Evolutionary conservation across 345 rosid species (phyloP), one percentile per base, ranked within the genome.

Genomic region (Salix purpurea): DNA sequence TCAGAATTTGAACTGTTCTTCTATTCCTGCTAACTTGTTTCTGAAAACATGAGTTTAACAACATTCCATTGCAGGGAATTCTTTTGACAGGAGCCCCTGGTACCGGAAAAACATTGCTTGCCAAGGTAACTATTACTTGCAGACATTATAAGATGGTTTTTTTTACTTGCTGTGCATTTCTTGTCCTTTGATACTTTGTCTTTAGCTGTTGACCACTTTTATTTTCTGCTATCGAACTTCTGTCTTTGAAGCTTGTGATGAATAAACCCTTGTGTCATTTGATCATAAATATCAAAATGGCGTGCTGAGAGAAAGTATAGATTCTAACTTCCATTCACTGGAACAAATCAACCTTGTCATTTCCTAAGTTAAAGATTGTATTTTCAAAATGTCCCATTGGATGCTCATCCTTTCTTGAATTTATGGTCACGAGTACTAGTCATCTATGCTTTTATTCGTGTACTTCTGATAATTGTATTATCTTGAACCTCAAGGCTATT

Each of bases 51-150:
- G 64, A 60, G 46, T 60, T 65, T 67, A 66, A 69, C 72, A 36
- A 58, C 61, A 52, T 37, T 71, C 73, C 58, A 79, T 80, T 50
- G 71, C 87, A 93, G 99, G 99, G 98, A 86, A 96, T 96, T 83
- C 95, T 96, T 78, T 88, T 96, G 81, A 96, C 99, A 7, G 99
- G 99, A 80, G 96, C 98, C 70, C 98, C 99, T 85, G 99, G 98
- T 80, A 96, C 99, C 60, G 99, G 99, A 79, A 96, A 93, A 86
- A 96, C 98, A 64, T 86, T 96, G 79, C 92, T 96, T 77, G 98
- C 98, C 73, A 96, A 93, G 96, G 99, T 96, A 83, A 79, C 16
- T 52, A 26, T 65, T 67, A 32, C 39, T 70, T 71, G 2, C 64
- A 5, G 75, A 14, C 70, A 68, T 46, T 61, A 67, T 34, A 19